Percentiles rank a stretch among this genome's conserved stretches.
Evolutionary conservation across 208 protist genomes (phyloP).

Genomic region (Wallacemonas sp.): DNA sequence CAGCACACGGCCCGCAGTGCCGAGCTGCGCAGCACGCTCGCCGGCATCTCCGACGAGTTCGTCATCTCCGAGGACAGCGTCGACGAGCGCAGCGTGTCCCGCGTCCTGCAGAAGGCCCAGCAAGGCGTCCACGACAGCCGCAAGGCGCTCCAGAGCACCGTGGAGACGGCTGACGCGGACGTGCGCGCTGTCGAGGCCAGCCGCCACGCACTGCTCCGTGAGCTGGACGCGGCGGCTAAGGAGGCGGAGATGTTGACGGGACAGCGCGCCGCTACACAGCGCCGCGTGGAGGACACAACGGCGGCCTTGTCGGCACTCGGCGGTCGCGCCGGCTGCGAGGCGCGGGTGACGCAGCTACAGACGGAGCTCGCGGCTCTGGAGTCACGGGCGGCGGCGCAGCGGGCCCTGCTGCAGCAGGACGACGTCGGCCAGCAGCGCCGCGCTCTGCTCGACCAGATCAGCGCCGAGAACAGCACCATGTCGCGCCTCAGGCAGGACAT

Average conservation of each 20-base stretch:
- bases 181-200: slow-evolving; percentile 32
- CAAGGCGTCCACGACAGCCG: slow-evolving; percentile 19
- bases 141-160: slow-evolving; percentile 9
- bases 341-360: slow-evolving; percentile 28
- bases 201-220: slow-evolving; percentile 30
- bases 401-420: slow-evolving; percentile 43
- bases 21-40: slow-evolving; percentile 37
- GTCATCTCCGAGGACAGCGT: slow-evolving; percentile 43
- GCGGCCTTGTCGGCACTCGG: slow-evolving; percentile 22
- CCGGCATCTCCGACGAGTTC: slow-evolving; percentile 31
- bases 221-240: slow-evolving; percentile 51
- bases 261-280: slow-evolving; percentile 18
- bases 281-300: slow-evolving; percentile 26
- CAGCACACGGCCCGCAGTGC: slow-evolving; percentile 43
- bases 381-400: slow-evolving; percentile 44
- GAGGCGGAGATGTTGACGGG: slow-evolving; percentile 56
- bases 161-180: slow-evolving; percentile 18
- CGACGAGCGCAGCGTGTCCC: slow-evolving; percentile 44
- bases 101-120: slow-evolving; percentile 30
- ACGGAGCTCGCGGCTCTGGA: slow-evolving; percentile 44
- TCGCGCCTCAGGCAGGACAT: slow-evolving; percentile 56
- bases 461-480: slow-evolving; percentile 52
- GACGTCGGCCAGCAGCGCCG: slow-evolving; percentile 42
- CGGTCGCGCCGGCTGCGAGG: slow-evolving; percentile 6
- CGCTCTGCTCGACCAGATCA: slow-evolving; percentile 40